Base-by-base conservation (phyloP, 208 protist genomes). In the Phytomonas francai region DNA sequence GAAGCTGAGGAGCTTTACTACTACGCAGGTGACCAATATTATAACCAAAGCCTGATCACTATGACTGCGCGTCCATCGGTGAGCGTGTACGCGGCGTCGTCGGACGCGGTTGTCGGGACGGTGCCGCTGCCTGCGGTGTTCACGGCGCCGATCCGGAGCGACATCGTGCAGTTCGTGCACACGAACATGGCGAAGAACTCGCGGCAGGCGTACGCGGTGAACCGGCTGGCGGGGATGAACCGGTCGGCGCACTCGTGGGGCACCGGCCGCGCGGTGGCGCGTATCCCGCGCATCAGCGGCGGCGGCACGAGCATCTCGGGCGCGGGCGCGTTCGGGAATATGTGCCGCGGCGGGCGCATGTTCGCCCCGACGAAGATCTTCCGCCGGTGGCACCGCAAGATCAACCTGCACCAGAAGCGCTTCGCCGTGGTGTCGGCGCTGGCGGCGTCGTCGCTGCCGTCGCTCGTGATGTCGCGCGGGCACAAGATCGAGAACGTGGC, bases 271-370 rank as follows among this genome's bases (percentile, higher is more conserved):
- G 99, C 99, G 67, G 98, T 99, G 33, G 95, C 99, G 51, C 97
- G 99, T 99, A 99, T 99, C 87, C 99, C 99, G 51, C 97, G 99
- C 95, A 98, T 99, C 72, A 70, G 76, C 69, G 98, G 98, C 67
- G 91, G 96, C 72, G 98, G 98, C 88, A 99, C 98, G 64, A 91
- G 95, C 89, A 91, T 96, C 68, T 90, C 96, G 63, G 98, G 98
- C 68, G 97, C 99, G 84, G 99, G 95, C 95, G 98, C 98, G 64
- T 99, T 99, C 84, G 99, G 98, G 70, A 99, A 99, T 97, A 98
- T 99, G 97, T 99, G 97, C 92, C 92, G 98, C 82, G 91, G 92
- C 74, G 99, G 99, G 87, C 96, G 97, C 79, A 99, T 99, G 98
- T 99, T 98, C 81, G 89, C 93, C 39, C 98, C 98, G 65, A 98